These are phyloP conservation scores for Tricholoma furcatifolium DNA, from an alignment of 768 basidiomycete genomes.

Conservation along the genomic window DNA sequence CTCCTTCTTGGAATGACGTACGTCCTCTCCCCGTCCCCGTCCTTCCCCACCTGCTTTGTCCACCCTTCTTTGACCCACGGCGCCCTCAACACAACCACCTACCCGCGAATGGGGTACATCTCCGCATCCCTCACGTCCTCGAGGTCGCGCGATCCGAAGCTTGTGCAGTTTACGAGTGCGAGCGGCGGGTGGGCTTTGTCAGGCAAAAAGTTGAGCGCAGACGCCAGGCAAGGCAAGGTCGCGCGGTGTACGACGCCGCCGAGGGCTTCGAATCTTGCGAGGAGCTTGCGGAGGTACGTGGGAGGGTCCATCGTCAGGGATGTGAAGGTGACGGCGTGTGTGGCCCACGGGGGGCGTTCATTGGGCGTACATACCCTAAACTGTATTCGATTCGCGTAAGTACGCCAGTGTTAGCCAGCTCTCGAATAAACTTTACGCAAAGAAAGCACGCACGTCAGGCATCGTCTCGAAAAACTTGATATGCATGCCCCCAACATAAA, in stretches of 20 bases:
- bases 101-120: conserved; percentile 14
- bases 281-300: conserved; percentile 10
- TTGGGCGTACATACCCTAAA: conserved; percentile 4
- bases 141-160: conserved; percentile 9
- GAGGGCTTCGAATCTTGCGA: conserved; percentile 2
- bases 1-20: conserved; percentile 17
- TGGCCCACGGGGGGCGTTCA: conserved; percentile 3
- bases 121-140: conserved; percentile 9
- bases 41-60: conserved; percentile 15
- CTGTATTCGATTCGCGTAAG: not conserved
- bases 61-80: conserved; percentile 17
- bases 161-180: conserved; percentile 16
- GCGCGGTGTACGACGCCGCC: conserved; percentile 11
- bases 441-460: conserved; percentile 15
- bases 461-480: conserved; percentile 12
- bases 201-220: conserved; percentile 4
- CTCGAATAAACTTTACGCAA: no score
- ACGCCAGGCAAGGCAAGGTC: conserved; percentile 4
- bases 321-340: conserved; percentile 16
- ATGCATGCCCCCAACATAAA: conserved; percentile 13
- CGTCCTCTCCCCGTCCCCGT: conserved; percentile 11
- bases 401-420: no score
- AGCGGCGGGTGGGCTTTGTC: not conserved
- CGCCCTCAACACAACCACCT: conserved; percentile 13
- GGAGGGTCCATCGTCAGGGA: conserved; percentile 14